A percentile compares a stretch with the other conserved stretches of the same genome.
Conservation (phyloP, 2,329 filamentous ascomycete species). For the Arachnomyces sp. region DNA sequence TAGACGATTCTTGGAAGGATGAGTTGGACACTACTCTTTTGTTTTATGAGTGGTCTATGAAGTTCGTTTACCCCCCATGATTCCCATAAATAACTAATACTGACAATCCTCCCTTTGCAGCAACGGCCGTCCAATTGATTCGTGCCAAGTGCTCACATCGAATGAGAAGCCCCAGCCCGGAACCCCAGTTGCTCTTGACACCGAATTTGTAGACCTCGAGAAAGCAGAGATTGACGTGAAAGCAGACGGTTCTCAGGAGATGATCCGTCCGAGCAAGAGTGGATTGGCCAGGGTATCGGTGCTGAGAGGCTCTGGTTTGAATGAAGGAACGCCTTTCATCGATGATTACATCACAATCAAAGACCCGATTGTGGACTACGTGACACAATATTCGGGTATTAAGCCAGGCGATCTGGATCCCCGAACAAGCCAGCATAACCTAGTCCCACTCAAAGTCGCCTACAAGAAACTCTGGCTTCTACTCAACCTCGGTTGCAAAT, state of each 20-base stretch:
- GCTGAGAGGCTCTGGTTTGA: slow-evolving; percentile 66
- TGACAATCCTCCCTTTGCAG: slow-evolving; percentile 14
- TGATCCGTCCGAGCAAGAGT: slow-evolving; percentile 82
- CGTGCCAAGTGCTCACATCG: slow-evolving; percentile 29
- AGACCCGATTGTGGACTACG: slow-evolving; percentile 88
- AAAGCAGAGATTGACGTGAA: slow-evolving; percentile 95
- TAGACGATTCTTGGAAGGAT: slow-evolving; percentile 82
- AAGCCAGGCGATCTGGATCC: slow-evolving; percentile 77
- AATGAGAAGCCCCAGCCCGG: slow-evolving; percentile 63
- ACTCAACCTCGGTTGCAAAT: slow-evolving; percentile 86
- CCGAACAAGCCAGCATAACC: slow-evolving; percentile 67
- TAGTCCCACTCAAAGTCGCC: slow-evolving; percentile 79
- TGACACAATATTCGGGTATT: slow-evolving; percentile 91
- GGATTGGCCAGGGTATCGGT: slow-evolving; percentile 91
- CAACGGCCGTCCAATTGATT: slow-evolving; percentile 31
- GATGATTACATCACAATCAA: slow-evolving; percentile 93
- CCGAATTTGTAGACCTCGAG: slow-evolving; percentile 89
- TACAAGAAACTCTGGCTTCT: slow-evolving; percentile 99
- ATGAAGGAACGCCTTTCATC: slow-evolving; percentile 81
- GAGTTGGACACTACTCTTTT: slow-evolving; percentile 76
- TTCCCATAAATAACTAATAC: neutral
- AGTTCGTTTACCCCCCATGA: slow-evolving; percentile 25
- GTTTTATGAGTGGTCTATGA: slow-evolving; percentile 62
- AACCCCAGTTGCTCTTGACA: slow-evolving; percentile 81
- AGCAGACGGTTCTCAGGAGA: slow-evolving; percentile 84